phyloP scores from a whole-genome alignment of 2,329 filamentous ascomycete genomes.

The Metarhizium brunneum region DNA sequence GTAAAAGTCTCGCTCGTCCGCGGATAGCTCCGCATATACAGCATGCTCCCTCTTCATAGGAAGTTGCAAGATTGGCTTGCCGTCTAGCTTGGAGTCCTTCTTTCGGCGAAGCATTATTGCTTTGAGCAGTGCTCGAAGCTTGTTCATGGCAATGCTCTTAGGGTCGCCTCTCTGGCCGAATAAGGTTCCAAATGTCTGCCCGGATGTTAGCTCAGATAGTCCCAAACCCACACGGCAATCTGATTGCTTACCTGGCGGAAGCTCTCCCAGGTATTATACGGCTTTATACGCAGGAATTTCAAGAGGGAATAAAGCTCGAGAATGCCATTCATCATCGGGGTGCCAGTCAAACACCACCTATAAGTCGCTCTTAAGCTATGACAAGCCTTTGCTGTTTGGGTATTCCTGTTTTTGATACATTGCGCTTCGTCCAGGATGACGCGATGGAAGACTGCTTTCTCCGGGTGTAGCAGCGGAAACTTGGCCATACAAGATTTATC shows the following conservation, averaged over 20 bases:
- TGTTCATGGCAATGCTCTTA: conserved; percentile 54
- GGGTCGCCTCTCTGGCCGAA: conserved; percentile 36
- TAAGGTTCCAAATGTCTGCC: conserved; percentile 31
- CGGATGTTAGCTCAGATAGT: conserved; percentile 8
- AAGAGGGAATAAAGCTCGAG: conserved; percentile 70
- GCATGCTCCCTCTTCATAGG: conserved; percentile 69
- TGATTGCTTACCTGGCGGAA: conserved; percentile 46
- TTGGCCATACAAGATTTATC: conserved; percentile 25
- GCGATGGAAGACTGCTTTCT: conserved; percentile 58
- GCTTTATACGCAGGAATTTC: conserved; percentile 65
- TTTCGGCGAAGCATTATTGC: conserved; percentile 75
- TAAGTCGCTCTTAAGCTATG: conserved; percentile 57
- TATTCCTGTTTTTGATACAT: conserved; percentile 67
- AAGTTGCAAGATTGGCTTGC: conserved; percentile 68
- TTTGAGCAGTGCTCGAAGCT: conserved; percentile 66
- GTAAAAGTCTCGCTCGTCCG: conserved; percentile 71
- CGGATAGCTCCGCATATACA: conserved; percentile 61
- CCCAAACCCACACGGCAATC: background rate
- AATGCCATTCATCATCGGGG: conserved; percentile 82
- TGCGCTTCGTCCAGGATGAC: conserved; percentile 85
- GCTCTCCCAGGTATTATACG: conserved; percentile 55
- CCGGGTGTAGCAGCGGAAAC: conserved; percentile 52
- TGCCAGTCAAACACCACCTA: conserved; percentile 74
- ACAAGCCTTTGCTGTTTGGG: conserved; percentile 63
- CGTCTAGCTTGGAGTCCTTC: conserved; percentile 71